Evolutionary conservation across 805 yeast species (phyloP).

Genomic region (Saturnispora kantuleensis): DNA sequence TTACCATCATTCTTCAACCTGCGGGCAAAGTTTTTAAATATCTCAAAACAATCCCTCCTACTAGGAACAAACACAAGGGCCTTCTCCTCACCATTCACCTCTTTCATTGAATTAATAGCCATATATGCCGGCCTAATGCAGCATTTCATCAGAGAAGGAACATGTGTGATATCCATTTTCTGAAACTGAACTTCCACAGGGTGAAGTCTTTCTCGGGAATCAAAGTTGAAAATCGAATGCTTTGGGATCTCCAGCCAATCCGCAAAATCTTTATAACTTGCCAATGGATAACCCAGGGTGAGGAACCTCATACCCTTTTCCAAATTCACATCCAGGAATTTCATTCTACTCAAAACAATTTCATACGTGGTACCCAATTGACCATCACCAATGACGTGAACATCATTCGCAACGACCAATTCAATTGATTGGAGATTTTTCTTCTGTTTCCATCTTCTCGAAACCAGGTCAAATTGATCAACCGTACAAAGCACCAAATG

Average conservation of each 20-base stretch:
- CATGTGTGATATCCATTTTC: constrained; percentile 36
- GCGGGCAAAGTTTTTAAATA: constrained; percentile 36
- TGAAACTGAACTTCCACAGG: constrained; percentile 52
- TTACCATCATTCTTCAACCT: constrained; percentile 25
- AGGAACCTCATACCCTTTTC: constrained; percentile 51
- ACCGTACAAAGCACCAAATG: constrained; percentile 77
- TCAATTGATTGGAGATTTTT: constrained; percentile 60
- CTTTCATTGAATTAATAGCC: constrained; percentile 29
- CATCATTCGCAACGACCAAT: constrained; percentile 62
- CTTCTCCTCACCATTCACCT: constrained; percentile 22
- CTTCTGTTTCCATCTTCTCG: constrained; percentile 78
- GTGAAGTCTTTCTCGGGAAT: constrained; percentile 46
- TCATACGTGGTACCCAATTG: constrained; percentile 58
- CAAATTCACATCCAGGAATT: constrained; percentile 59
- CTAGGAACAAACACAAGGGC: constrained; percentile 50
- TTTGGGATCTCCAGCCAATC: constrained; percentile 78
- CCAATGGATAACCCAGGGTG: constrained; percentile 59
- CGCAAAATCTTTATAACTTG: constrained; percentile 69
- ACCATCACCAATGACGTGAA: constrained; percentile 56
- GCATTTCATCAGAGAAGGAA: constrained; percentile 41
- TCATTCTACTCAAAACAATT: constrained; percentile 55
- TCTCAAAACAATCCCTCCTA: constrained; percentile 42
- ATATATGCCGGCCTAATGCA: constrained; percentile 42
- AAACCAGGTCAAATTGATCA: constrained; percentile 57
- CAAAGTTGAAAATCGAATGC: constrained; percentile 55